Evolutionary conservation across 2,329 filamentous ascomycete species (phyloP).

Genomic region (Aspergillus pseudoglaucus): DNA sequence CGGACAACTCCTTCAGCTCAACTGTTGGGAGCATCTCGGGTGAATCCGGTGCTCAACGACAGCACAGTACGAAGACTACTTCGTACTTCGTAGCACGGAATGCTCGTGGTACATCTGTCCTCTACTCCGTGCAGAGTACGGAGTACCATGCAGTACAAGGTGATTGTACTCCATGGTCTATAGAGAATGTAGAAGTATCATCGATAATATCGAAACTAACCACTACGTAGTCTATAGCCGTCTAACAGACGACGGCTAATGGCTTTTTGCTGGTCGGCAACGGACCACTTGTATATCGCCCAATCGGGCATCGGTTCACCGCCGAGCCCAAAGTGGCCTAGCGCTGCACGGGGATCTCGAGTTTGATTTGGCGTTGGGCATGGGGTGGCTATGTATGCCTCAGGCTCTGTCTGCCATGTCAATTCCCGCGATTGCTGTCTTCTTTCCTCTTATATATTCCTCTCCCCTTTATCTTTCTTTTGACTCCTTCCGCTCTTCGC

Average conservation of each 20-base stretch:
- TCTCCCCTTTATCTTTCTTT: not conserved
- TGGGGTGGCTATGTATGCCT: not conserved
- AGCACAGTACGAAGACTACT: too few species aligned
- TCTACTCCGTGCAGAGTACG: not conserved
- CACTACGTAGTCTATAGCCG: too few species aligned
- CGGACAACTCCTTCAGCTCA: slow-evolving; percentile 1
- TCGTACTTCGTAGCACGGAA: not conserved
- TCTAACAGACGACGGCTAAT: not conserved
- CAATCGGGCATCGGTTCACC: not conserved
- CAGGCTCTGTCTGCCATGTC: not conserved
- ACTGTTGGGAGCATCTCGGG: not conserved
- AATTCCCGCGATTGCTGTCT: not conserved
- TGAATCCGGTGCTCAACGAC: not conserved
- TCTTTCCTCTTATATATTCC: not conserved
- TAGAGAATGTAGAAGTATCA: too few species aligned
- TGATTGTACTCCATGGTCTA: too few species aligned
- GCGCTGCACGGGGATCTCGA: not conserved
- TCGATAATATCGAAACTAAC: too few species aligned
- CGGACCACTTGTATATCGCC: not conserved
- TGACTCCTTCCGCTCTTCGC: not conserved
- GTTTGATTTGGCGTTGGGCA: not conserved
- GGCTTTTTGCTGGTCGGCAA: not conserved
- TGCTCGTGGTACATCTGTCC: not conserved
- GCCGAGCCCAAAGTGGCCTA: not conserved
- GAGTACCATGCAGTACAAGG: not conserved